phyloP scores from a whole-genome alignment of 1,139 yeast genomes.

The Kodamaea alishanica region DNA sequence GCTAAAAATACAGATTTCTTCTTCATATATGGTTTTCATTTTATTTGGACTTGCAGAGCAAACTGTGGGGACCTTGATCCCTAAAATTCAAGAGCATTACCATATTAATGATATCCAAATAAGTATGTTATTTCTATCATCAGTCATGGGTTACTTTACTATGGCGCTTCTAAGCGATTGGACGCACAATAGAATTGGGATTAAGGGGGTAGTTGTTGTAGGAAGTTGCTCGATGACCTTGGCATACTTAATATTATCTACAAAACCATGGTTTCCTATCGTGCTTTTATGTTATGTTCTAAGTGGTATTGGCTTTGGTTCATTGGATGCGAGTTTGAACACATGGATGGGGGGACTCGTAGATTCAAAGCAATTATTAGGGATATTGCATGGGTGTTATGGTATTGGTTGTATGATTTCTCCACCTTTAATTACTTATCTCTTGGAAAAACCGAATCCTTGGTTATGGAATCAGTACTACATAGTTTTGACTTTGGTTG shows the following conservation, averaged over 20 bases:
- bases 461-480: constrained; percentile 51
- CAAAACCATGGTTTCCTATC: constrained; percentile 35
- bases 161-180: constrained; percentile 37
- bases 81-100: constrained; percentile 44
- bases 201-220: constrained; percentile 35
- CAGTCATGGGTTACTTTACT: constrained; percentile 36
- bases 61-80: constrained; percentile 54
- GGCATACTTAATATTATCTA: constrained; percentile 26
- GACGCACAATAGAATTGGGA: constrained; percentile 32
- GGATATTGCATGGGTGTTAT: constrained; percentile 63
- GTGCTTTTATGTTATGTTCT: constrained; percentile 36
- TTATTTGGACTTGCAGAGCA: constrained; percentile 57
- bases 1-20: constrained; percentile 38
- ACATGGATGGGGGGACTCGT: constrained; percentile 55
- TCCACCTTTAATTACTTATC: constrained; percentile 53
- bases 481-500: constrained; percentile 29
- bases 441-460: constrained; percentile 33
- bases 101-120: constrained; percentile 40
- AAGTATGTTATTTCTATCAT: constrained; percentile 32
- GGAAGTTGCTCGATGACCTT: constrained; percentile 32
- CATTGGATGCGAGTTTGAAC: constrained; percentile 58
- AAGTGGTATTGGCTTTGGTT: constrained; percentile 58
- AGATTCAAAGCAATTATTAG: constrained; percentile 61
- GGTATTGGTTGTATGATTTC: constrained; percentile 68
- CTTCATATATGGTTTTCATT: constrained; percentile 36